Evolutionary conservation across 441 rosid species (phyloP), one percentile per base, ranked within the genome.

Genomic region (Bocquillonia castaneifolia): DNA sequence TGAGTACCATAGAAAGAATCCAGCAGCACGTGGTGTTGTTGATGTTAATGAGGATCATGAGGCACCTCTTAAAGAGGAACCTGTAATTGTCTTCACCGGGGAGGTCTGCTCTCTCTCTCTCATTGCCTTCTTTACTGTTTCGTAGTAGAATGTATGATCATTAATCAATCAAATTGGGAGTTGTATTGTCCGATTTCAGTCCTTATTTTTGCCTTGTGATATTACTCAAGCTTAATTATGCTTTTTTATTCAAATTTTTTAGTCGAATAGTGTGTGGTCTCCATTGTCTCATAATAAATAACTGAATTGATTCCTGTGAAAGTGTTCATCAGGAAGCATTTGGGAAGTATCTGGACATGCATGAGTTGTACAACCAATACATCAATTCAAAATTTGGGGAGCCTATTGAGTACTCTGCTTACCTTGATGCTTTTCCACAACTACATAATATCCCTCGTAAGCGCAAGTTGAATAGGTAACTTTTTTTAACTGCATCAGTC

Each of bases 331-430:
- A 95, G 98, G 98, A 95, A 85, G 91, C 96, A 9, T 68, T 63
- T 68, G 98, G 96, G 44, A 87, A 91, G 54, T 88, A 89, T 79
- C 75, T 92, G 56, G 99, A 95, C 79, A 62, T 95, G 87, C 99
- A 90, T 67, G 98, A 92, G 74, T 70, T 95, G 79, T 92, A 82
- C 84, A 80, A 90, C 78, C 93, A 81, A 71, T 90, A 85, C 68
- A 81, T 88, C 74, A 92, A 95, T 80, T 86, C 85, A 55, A 92
- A 89, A 72, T 92, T 92, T 36, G 99, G 98, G 71, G 85, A 89
- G 72, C 87, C 78, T 62, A 84, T 91, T 73, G 99, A 95, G 36
- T 92, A 95, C 70, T 80, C 96, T 50, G 81, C 90, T 58, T 95
- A 88, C 84, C 92, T 95, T 68, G 92, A 92, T 78, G 71, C 81